These are phyloP conservation scores for Fraxinus platypoda DNA, from an alignment of 305 asterid species.

Conservation along the genomic window DNA sequence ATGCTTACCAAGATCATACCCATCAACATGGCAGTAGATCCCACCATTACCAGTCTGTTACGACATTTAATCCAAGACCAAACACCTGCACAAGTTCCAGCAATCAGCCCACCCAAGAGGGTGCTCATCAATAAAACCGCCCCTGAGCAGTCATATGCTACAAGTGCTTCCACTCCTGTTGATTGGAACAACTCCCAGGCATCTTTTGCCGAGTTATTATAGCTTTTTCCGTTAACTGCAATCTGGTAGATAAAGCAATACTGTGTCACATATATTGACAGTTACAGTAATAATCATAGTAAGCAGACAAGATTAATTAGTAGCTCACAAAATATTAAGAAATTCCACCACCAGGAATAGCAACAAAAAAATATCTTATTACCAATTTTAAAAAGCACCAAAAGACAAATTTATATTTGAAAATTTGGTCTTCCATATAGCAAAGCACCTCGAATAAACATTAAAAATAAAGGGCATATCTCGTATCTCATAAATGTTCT, in stretches of 20 bases:
- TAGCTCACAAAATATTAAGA: not conserved
- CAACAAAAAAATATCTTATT: not conserved
- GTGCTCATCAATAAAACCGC: slow-evolving; percentile 92
- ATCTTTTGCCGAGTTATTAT: slow-evolving; percentile 90
- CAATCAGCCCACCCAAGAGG: slow-evolving; percentile 74
- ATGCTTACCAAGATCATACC: slow-evolving; percentile 85
- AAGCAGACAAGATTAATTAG: too few species aligned
- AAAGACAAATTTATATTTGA: not conserved
- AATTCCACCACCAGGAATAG: not conserved
- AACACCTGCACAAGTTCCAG: slow-evolving; percentile 80
- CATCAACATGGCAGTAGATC: slow-evolving; percentile 88
- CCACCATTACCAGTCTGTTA: slow-evolving; percentile 76
- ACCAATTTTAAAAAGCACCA: not conserved
- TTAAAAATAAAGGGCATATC: not conserved
- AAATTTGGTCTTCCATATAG: not conserved
- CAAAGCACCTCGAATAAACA: too few species aligned
- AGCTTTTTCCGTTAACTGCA: slow-evolving; percentile 91
- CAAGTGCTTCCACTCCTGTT: slow-evolving; percentile 90
- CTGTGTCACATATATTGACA: not conserved
- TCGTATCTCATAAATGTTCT: not conserved
- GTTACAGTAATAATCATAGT: not conserved
- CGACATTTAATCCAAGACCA: slow-evolving; percentile 79
- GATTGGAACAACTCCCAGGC: slow-evolving; percentile 98
- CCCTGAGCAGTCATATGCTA: slow-evolving; percentile 95
- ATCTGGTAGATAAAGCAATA: slow-evolving; percentile 44